Percentiles rank a stretch among this genome's conserved stretches.
Conservation (phyloP, 306 rosid species). For the Vigna angularis region DNA sequence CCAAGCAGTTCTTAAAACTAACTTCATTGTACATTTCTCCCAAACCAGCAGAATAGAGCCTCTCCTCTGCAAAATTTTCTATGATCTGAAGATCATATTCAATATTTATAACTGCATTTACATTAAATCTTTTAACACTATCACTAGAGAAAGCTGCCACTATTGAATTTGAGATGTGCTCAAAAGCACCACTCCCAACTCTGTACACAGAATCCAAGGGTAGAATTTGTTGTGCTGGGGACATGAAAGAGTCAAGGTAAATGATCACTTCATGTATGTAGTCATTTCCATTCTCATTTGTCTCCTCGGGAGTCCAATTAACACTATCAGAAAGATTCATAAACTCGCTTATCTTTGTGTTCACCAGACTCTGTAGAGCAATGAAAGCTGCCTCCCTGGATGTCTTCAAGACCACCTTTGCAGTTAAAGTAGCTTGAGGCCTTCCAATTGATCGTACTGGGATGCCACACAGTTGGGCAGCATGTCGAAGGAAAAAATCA, state of each 20-base stretch:
- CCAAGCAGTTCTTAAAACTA: slow-evolving; percentile 67
- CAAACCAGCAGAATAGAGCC: slow-evolving; percentile 73
- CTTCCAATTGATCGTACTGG: slow-evolving; percentile 71
- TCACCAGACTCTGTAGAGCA: slow-evolving; percentile 68
- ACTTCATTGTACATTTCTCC: slow-evolving; percentile 73
- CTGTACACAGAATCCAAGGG: slow-evolving; percentile 81
- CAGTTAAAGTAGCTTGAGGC: slow-evolving; percentile 75
- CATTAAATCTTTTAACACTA: slow-evolving; percentile 83
- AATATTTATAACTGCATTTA: slow-evolving; percentile 65
- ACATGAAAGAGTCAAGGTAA: slow-evolving; percentile 80
- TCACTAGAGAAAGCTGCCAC: slow-evolving; percentile 76
- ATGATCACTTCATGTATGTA: slow-evolving; percentile 74
- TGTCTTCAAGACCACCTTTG: slow-evolving; percentile 73
- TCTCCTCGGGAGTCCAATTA: slow-evolving; percentile 85
- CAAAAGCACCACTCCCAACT: slow-evolving; percentile 86
- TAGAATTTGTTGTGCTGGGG: slow-evolving; percentile 80
- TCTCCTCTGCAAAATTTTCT: slow-evolving; percentile 88
- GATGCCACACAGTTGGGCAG: slow-evolving; percentile 82
- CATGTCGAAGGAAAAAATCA: slow-evolving; percentile 73
- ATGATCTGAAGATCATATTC: slow-evolving; percentile 66
- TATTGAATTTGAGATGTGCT: slow-evolving; percentile 73
- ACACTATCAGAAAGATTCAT: slow-evolving; percentile 70
- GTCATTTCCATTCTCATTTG: slow-evolving; percentile 64
- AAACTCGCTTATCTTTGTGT: slow-evolving; percentile 66
- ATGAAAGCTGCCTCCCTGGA: slow-evolving; percentile 85